Conservation (phyloP, 176 grass and related monocot species). For the Cenchrus fungigraminus region DNA sequence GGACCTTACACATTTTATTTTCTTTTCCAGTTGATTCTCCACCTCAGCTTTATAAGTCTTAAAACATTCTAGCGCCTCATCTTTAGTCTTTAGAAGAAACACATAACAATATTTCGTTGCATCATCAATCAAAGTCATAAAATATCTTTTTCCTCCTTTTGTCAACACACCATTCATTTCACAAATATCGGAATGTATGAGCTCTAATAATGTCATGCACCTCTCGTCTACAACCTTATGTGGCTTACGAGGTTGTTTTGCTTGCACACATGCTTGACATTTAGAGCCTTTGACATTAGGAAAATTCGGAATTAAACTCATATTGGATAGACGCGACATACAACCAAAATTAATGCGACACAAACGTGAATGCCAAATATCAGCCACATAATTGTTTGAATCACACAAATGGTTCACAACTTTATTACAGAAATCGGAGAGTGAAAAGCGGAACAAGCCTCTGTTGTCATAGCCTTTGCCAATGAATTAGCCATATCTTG, state of each 20-base stretch:
- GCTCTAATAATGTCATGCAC: background rate
- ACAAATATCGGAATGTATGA: background rate
- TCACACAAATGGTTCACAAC: background rate
- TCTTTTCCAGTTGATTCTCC: no score
- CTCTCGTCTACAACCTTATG: background rate
- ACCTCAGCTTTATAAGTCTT: no score
- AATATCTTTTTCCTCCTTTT: no score
- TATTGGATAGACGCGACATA: background rate
- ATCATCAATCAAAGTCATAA: no score
- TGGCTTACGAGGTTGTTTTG: background rate
- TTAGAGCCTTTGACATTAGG: background rate
- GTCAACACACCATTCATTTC: no score
- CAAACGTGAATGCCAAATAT: background rate
- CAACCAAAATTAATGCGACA: background rate
- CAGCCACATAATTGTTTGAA: background rate
- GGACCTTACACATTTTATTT: no score
- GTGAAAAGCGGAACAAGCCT: background rate
- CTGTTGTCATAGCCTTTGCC: background rate
- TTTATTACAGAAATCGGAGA: background rate
- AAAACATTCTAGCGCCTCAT: no score
- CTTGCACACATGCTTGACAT: no score
- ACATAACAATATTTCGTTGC: no score
- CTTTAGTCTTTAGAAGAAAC: no score
- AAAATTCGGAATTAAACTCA: background rate
- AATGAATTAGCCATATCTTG: background rate